phyloP scores from a whole-genome alignment of 1,284 basidiomycete genomes.

The Anthracocystis panici-leucophaei region DNA sequence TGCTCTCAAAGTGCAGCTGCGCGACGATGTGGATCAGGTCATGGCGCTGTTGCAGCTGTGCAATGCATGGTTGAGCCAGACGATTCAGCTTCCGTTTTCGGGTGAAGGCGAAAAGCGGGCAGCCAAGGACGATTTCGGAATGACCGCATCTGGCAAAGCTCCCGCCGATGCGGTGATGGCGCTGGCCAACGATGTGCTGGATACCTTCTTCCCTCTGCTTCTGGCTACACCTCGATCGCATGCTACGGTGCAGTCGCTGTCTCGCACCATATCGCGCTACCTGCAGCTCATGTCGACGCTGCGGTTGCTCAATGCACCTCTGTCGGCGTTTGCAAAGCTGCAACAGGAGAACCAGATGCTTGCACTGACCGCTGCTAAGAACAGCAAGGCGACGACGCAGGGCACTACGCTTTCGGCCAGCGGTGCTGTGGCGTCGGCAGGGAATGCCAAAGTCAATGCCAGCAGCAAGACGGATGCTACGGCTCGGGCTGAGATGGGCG shows the following conservation, averaged over 20 bases:
- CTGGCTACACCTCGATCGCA: conserved; percentile 42
- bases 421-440: conserved; percentile 39
- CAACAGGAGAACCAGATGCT: conserved; percentile 36
- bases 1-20: conserved; percentile 36
- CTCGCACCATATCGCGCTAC: conserved; percentile 40
- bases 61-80: conserved; percentile 45
- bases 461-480: conserved; percentile 29
- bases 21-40: conserved; percentile 37
- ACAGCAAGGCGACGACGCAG: neutral
- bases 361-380: conserved; percentile 3
- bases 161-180: conserved; percentile 28
- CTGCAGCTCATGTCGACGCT: conserved; percentile 32
- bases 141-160: conserved; percentile 8
- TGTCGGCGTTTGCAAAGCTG: conserved; percentile 52
- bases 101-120: conserved; percentile 2
- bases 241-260: conserved; percentile 32
- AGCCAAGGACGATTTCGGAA: conserved; percentile 2
- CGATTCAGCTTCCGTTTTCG: conserved; percentile 22
- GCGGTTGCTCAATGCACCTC: conserved; percentile 44
- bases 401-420: conserved; percentile 27
- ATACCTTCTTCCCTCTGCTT: conserved; percentile 53
- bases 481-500: conserved; percentile 55
- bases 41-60: conserved; percentile 44
- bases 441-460: conserved; percentile 33
- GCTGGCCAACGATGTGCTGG: conserved; percentile 51